Evolutionary conservation across 2,329 filamentous ascomycete genomes (phyloP).

Genomic region (Aquanectria penicillioides): DNA sequence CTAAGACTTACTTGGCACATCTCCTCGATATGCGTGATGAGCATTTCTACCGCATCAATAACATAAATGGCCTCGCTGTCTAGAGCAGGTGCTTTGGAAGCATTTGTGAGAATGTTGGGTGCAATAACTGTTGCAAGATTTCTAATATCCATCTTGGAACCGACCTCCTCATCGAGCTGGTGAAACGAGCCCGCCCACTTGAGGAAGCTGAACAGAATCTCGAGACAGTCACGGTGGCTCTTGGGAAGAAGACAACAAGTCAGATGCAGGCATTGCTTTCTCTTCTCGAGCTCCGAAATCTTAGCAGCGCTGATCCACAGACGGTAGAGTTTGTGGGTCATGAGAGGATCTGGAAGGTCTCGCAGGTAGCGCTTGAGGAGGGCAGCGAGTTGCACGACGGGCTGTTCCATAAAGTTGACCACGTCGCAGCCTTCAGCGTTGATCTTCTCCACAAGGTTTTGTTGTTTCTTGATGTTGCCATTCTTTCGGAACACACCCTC

Average conservation of each 20-base stretch:
- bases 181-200: slow-evolving; percentile 99
- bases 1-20: slow-evolving; percentile 86
- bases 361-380: slow-evolving; percentile 94
- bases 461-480: slow-evolving; percentile 94
- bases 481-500: slow-evolving; percentile 99
- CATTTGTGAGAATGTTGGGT: slow-evolving; percentile 88
- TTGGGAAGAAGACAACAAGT: slow-evolving; percentile 94
- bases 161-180: slow-evolving; percentile 94
- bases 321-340: slow-evolving; percentile 94
- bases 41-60: slow-evolving; percentile 89
- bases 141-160: slow-evolving; percentile 98
- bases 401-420: slow-evolving; percentile 87
- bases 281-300: slow-evolving; percentile 82
- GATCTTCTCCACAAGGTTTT: slow-evolving; percentile 85
- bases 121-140: slow-evolving; percentile 98
- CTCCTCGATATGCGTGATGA: slow-evolving; percentile 93
- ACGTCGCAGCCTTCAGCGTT: slow-evolving; percentile 87
- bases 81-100: slow-evolving; percentile 71
- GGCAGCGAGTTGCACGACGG: slow-evolving; percentile 92
- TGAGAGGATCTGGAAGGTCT: slow-evolving; percentile 90
- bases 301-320: slow-evolving; percentile 92
- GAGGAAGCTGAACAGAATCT: slow-evolving; percentile 94
- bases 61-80: slow-evolving; percentile 92
- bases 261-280: slow-evolving; percentile 87
- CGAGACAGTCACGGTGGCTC: slow-evolving; percentile 89